Evolutionary conservation across 805 yeast species (phyloP).

Genomic region (Metahyphopichia silvanorum): DNA sequence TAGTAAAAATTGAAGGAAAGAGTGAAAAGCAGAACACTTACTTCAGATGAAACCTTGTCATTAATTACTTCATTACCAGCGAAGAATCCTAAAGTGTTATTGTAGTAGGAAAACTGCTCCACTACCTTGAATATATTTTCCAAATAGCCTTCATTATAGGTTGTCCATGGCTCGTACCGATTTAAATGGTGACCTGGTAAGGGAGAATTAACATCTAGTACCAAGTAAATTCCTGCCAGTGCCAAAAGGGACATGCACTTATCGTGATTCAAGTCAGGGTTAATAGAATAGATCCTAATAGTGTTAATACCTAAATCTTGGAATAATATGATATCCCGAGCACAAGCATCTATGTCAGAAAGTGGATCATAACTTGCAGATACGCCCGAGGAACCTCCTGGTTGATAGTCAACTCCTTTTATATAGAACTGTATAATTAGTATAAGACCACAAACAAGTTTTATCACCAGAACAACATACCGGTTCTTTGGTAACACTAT

Average conservation of each 20-base stretch:
- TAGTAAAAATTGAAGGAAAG: constrained; percentile 1
- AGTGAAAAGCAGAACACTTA: constrained; percentile 4
- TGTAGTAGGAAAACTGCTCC: constrained; percentile 77
- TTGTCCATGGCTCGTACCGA: constrained; percentile 91
- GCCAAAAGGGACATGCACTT: constrained; percentile 90
- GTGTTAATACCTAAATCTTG: constrained; percentile 87
- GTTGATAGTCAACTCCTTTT: constrained; percentile 92
- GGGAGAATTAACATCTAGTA: constrained; percentile 91
- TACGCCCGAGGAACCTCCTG: constrained; percentile 88
- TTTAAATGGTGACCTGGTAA: constrained; percentile 72
- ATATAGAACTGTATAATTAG: constrained; percentile 55
- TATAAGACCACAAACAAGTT: constrained; percentile 2
- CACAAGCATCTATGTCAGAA: constrained; percentile 67
- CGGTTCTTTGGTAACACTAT: constrained; percentile 70
- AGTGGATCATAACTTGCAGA: constrained; percentile 63
- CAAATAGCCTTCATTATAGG: constrained; percentile 68
- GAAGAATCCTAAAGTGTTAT: constrained; percentile 86
- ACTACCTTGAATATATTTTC: constrained; percentile 75
- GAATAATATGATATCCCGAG: constrained; percentile 76
- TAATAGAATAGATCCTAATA: constrained; percentile 81
- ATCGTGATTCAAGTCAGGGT: constrained; percentile 80
- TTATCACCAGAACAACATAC: constrained; percentile 44
- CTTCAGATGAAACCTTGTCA: constrained; percentile 65
- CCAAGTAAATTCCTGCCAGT: constrained; percentile 85
- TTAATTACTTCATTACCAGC: constrained; percentile 92